phyloP scores from a whole-genome alignment of 2,329 filamentous ascomycete species.

The Aureobasidium musti region DNA sequence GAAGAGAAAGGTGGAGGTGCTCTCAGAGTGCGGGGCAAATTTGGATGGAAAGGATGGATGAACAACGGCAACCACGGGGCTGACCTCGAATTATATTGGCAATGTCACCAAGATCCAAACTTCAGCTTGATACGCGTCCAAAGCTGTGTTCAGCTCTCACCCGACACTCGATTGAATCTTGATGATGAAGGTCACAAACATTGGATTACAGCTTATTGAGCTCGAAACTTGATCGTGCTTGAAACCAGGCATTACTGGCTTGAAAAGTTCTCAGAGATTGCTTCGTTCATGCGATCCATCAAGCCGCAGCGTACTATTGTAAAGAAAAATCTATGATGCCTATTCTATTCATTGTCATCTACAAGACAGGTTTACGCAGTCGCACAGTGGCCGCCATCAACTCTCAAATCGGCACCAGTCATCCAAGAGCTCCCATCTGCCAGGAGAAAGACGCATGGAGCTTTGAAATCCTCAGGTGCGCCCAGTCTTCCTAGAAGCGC shows the following conservation, averaged over 20 bases:
- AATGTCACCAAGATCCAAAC: background rate
- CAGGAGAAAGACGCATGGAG: conserved; percentile 67
- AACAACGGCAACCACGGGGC: conserved; percentile 6
- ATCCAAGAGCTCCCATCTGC: conserved; percentile 70
- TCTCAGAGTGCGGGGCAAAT: background rate
- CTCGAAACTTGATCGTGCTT: background rate
- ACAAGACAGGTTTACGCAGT: conserved; percentile 36
- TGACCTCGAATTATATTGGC: background rate
- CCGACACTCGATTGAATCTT: background rate
- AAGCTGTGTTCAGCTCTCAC: background rate
- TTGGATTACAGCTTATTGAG: background rate
- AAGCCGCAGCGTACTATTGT: background rate
- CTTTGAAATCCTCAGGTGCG: conserved; percentile 60
- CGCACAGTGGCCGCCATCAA: conserved; percentile 68
- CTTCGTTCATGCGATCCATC: too few species aligned
- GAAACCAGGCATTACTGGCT: background rate
- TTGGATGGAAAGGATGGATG: background rate
- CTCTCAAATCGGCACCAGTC: conserved; percentile 68
- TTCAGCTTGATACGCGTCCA: background rate
- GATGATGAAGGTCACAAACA: background rate
- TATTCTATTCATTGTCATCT: background rate
- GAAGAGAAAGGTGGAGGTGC: background rate
- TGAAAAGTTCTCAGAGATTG: too few species aligned
- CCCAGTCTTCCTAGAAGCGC: conserved; percentile 58
- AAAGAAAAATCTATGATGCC: background rate